phyloP scores from a whole-genome alignment of 345 rosid species.

The Euphorbia lathyris region DNA sequence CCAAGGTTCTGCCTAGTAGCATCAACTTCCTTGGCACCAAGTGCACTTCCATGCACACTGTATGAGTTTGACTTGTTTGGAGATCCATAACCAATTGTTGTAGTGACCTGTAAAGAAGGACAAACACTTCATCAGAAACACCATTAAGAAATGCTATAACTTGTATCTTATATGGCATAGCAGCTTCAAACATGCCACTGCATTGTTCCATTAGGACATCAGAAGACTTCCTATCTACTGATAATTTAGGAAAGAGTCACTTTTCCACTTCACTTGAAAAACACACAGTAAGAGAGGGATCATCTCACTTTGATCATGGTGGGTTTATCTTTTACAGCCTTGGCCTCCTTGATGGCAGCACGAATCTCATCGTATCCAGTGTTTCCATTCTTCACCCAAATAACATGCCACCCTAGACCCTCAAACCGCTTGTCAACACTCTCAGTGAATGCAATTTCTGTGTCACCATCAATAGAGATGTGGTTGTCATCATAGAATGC shows the following conservation, averaged over 20 bases:
- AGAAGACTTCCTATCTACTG: not conserved
- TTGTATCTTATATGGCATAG: not conserved
- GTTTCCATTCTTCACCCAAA: constrained; percentile 99
- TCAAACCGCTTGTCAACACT: constrained; percentile 76
- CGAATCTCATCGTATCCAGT: constrained; percentile 97
- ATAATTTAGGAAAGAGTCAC: not conserved
- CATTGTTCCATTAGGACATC: not conserved
- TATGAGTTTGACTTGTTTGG: constrained; percentile 95
- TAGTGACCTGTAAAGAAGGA: constrained; percentile 52
- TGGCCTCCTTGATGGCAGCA: constrained; percentile 98
- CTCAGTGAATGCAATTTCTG: constrained; percentile 97
- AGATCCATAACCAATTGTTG: constrained; percentile 96
- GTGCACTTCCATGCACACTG: constrained; percentile 95
- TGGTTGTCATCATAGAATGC: constrained; percentile 99
- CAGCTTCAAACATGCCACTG: not conserved
- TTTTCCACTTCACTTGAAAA: not conserved
- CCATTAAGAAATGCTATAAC: not conserved
- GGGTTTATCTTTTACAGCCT: constrained; percentile 91
- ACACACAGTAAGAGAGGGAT: not conserved
- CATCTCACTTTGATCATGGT: constrained; percentile 69
- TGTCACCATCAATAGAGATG: constrained; percentile 97
- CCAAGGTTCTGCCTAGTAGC: constrained; percentile 97
- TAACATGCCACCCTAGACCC: constrained; percentile 99
- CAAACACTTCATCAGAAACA: constrained; percentile 1
- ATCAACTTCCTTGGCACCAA: constrained; percentile 98